phyloP scores from a whole-genome alignment of 805 yeast species.

The Pichia nanzhaoensis region DNA sequence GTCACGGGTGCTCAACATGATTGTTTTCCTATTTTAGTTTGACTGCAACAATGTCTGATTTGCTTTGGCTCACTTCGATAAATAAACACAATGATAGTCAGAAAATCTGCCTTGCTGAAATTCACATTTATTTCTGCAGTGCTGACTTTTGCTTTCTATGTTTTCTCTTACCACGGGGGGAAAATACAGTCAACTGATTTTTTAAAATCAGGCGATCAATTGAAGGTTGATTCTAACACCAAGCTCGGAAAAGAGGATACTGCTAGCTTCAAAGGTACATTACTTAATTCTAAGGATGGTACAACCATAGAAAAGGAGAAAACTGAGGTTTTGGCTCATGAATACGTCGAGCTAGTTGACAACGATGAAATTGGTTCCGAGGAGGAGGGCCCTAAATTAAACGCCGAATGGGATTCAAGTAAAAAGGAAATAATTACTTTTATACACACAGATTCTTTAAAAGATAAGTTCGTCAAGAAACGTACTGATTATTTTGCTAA shows the following conservation, averaged over 20 bases:
- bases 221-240: no score
- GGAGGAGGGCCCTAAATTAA: not conserved
- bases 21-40: not conserved
- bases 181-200: not conserved
- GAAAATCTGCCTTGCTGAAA: not conserved
- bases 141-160: not conserved
- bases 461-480: not conserved
- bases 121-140: not conserved
- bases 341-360: slow-evolving; percentile 15
- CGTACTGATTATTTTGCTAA: slow-evolving; percentile 1
- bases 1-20: slow-evolving; percentile 1
- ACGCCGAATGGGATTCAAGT: slow-evolving; percentile 2
- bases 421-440: not conserved
- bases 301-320: no score
- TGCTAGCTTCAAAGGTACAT: no score
- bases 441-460: not conserved
- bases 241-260: no score
- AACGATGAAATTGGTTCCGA: slow-evolving; percentile 12
- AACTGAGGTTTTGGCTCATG: no score
- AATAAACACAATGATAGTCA: not conserved
- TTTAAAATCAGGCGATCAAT: no score
- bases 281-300: not conserved
- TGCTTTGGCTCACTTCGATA: no score
- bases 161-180: not conserved
- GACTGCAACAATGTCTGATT: not conserved